phyloP scores from a whole-genome alignment of 1,139 yeast genomes.

The Kurtzmaniella quercitrusa region DNA sequence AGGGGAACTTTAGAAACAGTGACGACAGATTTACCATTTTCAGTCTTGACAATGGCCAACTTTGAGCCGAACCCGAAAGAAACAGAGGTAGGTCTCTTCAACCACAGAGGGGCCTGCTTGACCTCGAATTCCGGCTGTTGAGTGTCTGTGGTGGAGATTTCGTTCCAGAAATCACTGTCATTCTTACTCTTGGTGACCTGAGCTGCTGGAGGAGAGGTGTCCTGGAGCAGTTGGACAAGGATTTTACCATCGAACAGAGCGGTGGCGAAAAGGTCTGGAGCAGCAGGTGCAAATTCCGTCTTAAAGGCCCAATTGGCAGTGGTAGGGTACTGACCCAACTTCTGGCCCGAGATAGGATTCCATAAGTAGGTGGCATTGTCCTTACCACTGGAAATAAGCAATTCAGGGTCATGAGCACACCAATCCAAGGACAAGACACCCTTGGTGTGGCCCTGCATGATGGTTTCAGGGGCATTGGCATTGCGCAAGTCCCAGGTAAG shows the following conservation, averaged over 20 bases:
- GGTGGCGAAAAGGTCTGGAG: conserved; percentile 89
- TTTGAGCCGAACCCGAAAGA: conserved; percentile 94
- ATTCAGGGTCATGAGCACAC: conserved; percentile 78
- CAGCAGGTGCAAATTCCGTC: conserved; percentile 77
- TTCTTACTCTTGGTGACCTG: conserved; percentile 39
- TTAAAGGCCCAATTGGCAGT: conserved; percentile 93
- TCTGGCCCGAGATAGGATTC: conserved; percentile 75
- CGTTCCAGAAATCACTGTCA: conserved; percentile 77
- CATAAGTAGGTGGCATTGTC: conserved; percentile 86
- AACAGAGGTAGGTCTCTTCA: conserved; percentile 69
- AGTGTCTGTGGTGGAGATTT: conserved; percentile 67
- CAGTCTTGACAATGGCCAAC: conserved; percentile 54
- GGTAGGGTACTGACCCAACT: conserved; percentile 84
- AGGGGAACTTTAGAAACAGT: conserved; percentile 44
- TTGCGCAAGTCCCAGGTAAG: conserved; percentile 93
- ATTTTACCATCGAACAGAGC: conserved; percentile 92
- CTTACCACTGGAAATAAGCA: conserved; percentile 84
- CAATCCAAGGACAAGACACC: conserved; percentile 91
- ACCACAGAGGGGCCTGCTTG: conserved; percentile 88
- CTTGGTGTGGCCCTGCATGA: conserved; percentile 76
- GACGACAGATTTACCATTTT: conserved; percentile 41
- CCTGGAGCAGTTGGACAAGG: conserved; percentile 82
- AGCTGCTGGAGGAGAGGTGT: conserved; percentile 56
- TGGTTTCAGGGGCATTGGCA: conserved; percentile 78
- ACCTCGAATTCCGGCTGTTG: conserved; percentile 66